Evolutionary conservation across 2,329 filamentous ascomycete species (phyloP).

Genomic region (Aspergillus pseudoterreus): DNA sequence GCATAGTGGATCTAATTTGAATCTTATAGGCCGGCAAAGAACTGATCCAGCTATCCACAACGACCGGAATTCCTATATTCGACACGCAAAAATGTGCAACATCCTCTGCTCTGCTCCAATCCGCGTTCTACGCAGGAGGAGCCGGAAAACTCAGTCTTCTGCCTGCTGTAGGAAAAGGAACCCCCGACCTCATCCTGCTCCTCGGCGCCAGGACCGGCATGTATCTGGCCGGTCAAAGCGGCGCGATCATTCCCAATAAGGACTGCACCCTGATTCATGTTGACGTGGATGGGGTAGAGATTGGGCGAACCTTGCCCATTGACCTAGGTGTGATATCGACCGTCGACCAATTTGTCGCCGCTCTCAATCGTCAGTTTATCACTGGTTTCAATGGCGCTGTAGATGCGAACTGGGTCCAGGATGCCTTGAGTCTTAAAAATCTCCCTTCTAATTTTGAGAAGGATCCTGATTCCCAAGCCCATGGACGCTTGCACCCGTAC

Average conservation of each 20-base stretch:
- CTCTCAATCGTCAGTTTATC: constrained; percentile 20
- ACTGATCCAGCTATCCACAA: constrained; percentile 31
- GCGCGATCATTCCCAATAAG: constrained; percentile 35
- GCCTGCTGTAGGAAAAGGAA: constrained; percentile 18
- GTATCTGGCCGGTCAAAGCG: constrained; percentile 35
- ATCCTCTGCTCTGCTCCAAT: constrained; percentile 26
- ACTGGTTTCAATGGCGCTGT: constrained; percentile 24
- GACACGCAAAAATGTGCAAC: constrained; percentile 28
- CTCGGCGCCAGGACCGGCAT: constrained; percentile 43
- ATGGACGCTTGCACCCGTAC: constrained; percentile 42
- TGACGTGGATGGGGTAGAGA: constrained; percentile 42
- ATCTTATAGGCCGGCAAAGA: constrained; percentile 22
- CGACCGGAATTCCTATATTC: constrained; percentile 39
- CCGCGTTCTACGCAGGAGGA: constrained; percentile 30
- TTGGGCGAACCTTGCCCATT: constrained; percentile 39
- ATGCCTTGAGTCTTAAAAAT: constrained; percentile 32
- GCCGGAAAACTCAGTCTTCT: constrained; percentile 34
- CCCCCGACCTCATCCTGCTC: constrained; percentile 42
- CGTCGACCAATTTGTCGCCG: constrained; percentile 29
- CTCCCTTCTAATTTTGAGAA: constrained; percentile 17
- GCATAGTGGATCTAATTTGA: constrained; percentile 10
- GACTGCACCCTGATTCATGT: constrained; percentile 40
- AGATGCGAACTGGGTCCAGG: constrained; percentile 55
- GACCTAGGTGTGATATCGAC: constrained; percentile 43
- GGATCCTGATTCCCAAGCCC: constrained; percentile 15